Conservation (phyloP, 2,329 filamentous ascomycete species). For the Cryoendolithus antarcticus region DNA sequence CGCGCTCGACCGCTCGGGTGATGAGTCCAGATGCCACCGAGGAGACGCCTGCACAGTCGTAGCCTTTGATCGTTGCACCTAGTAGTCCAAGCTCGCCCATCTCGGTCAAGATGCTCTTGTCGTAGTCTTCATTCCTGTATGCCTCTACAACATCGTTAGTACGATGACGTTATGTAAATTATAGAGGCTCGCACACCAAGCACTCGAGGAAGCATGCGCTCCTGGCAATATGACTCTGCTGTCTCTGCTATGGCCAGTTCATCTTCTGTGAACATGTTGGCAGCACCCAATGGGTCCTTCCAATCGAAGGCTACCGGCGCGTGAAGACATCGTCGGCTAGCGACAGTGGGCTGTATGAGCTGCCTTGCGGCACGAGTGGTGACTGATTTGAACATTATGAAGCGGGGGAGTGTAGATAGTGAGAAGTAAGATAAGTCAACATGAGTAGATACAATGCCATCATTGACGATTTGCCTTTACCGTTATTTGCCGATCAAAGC, state of each 20-base stretch:
- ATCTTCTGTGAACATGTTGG: conserved; percentile 73
- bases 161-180: too few species aligned
- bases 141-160: conserved; percentile 45
- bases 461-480: too few species aligned
- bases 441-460: too few species aligned
- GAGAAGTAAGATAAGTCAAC: too few species aligned
- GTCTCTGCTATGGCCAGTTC: conserved; percentile 83
- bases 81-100: conserved; percentile 89
- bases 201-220: conserved; percentile 72
- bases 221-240: conserved; percentile 87
- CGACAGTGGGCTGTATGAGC: conserved; percentile 19
- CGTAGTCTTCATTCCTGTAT: conserved; percentile 77
- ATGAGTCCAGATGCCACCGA: conserved; percentile 83
- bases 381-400: conserved; percentile 33
- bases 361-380: conserved; percentile 28
- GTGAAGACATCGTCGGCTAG: conserved; percentile 28
- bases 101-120: conserved; percentile 71
- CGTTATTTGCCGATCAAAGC: too few species aligned
- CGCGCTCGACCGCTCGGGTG: conserved; percentile 77
- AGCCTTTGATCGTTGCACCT: conserved; percentile 74
- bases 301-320: conserved; percentile 58
- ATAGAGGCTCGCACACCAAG: conserved; percentile 46
- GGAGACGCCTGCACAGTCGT: conserved; percentile 77
- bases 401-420: too few species aligned
- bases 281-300: conserved; percentile 72